Evolutionary conservation across 2,329 filamentous ascomycete genomes (phyloP).

Genomic region (Fusarium sp.): DNA sequence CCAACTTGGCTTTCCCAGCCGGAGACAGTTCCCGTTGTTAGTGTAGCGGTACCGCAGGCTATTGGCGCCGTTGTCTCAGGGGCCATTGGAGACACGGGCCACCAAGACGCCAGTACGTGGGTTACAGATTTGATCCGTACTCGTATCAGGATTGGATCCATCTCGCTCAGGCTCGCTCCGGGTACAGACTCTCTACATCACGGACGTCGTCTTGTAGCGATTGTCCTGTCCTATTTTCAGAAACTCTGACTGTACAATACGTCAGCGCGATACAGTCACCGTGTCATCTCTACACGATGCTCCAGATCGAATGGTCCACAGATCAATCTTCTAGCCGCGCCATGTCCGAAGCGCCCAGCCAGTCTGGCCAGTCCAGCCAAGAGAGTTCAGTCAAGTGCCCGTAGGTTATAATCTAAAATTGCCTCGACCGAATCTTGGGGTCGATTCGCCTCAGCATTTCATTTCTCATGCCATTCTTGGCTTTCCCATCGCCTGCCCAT

Average conservation of each 20-base stretch:
- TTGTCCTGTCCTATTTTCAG: conserved; percentile 19
- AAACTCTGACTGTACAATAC: conserved; percentile 19
- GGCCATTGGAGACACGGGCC: conserved; percentile 10
- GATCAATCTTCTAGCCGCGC: conserved; percentile 28
- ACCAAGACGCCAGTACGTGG: conserved; percentile 3
- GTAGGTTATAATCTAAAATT: background rate
- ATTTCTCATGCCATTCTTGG: conserved; percentile 25
- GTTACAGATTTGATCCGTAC: conserved; percentile 33
- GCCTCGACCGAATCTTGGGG: conserved; percentile 5
- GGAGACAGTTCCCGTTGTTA: conserved; percentile 43
- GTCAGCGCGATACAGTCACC: conserved; percentile 19
- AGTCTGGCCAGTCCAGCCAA: conserved; percentile 3
- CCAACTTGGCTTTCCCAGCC: conserved; percentile 37
- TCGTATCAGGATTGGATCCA: conserved; percentile 37
- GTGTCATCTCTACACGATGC: conserved; percentile 32
- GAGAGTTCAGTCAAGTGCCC: background rate
- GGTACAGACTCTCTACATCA: background rate
- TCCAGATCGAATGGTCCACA: conserved; percentile 18
- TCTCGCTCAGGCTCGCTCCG: conserved; percentile 18
- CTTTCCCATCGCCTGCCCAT: conserved; percentile 12
- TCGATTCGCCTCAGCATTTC: conserved; percentile 7
- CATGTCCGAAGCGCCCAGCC: conserved; percentile 25
- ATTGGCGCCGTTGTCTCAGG: conserved; percentile 41
- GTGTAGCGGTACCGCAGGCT: conserved; percentile 36
- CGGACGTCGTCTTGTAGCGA: background rate